Evolutionary conservation across 768 basidiomycete genomes (phyloP).

Genomic region (Hydnomerulius pinastri): DNA sequence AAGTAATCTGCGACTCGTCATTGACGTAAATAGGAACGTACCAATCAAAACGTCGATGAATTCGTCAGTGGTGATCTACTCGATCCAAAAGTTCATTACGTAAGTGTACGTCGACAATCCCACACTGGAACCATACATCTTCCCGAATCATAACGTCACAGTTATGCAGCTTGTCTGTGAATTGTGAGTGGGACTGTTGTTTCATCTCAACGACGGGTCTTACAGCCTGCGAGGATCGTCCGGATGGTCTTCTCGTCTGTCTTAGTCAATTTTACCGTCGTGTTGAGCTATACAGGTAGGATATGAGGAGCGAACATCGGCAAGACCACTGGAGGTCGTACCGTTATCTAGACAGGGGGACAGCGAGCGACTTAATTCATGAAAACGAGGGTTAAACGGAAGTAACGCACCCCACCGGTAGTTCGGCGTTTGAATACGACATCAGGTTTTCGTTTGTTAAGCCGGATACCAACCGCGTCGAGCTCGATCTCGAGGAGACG

Average conservation of each 20-base stretch:
- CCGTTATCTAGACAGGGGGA: conserved; percentile 61
- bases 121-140: conserved; percentile 59
- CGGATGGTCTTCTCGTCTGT: conserved; percentile 96
- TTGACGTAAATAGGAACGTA: conserved; percentile 24
- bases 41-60: conserved; percentile 99
- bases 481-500: conserved; percentile 87
- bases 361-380: not conserved
- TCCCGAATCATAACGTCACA: conserved; percentile 99
- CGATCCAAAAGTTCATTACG: conserved; percentile 1
- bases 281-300: conserved; percentile 58
- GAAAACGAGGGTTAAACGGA: not conserved
- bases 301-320: not conserved
- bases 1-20: not conserved
- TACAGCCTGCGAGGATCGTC: conserved; percentile 88
- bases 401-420: conserved; percentile 82
- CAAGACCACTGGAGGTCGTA: conserved; percentile 21
- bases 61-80: conserved; percentile 90
- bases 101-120: no score
- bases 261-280: conserved; percentile 90
- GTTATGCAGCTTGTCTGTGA: conserved; percentile 81
- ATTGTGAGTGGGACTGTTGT: conserved; percentile 8
- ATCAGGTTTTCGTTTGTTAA: conserved; percentile 90
- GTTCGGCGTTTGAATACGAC: conserved; percentile 93
- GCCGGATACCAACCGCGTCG: conserved; percentile 93
- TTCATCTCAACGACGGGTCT: not conserved